Evolutionary conservation across 2,329 filamentous ascomycete species (phyloP).

Genomic region (Aurifilum marmelostoma): DNA sequence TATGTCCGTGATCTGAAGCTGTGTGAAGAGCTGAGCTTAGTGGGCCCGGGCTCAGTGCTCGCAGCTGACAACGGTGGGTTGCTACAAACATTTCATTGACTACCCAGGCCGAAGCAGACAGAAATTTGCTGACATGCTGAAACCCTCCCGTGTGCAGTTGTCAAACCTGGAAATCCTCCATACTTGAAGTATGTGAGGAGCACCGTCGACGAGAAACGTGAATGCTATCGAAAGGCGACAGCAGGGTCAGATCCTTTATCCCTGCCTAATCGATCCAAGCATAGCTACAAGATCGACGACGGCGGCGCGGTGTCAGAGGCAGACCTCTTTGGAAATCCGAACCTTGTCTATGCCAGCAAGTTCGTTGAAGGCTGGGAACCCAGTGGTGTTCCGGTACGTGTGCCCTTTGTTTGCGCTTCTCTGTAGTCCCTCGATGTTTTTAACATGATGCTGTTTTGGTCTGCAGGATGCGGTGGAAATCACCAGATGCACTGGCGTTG

Average conservation of each 20-base stretch:
- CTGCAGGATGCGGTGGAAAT: slow-evolving; percentile 64
- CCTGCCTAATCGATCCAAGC: slow-evolving; percentile 49
- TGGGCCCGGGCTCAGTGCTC: slow-evolving; percentile 64
- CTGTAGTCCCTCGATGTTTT: not conserved
- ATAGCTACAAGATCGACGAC: slow-evolving; percentile 60
- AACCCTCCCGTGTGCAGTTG: slow-evolving; percentile 44
- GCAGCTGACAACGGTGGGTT: slow-evolving; percentile 64
- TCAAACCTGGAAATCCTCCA: slow-evolving; percentile 71
- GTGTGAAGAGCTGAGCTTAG: slow-evolving; percentile 70
- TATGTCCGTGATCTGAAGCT: slow-evolving; percentile 77
- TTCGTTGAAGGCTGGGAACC: slow-evolving; percentile 69
- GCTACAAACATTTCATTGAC: not conserved
- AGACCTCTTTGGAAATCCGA: slow-evolving; percentile 59
- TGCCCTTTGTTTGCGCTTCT: too few relatives aligned
- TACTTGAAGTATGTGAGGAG: slow-evolving; percentile 73
- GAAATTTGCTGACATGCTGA: not conserved
- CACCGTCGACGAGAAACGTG: slow-evolving; percentile 63
- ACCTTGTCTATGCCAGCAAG: slow-evolving; percentile 67
- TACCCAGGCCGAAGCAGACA: too few relatives aligned
- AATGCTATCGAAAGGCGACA: slow-evolving; percentile 39
- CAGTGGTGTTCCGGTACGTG: slow-evolving; percentile 56
- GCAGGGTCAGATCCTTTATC: slow-evolving; percentile 32
- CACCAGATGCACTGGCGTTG: slow-evolving; percentile 56
- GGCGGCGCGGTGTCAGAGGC: slow-evolving; percentile 44
- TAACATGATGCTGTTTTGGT: not conserved